phyloP scores from a whole-genome alignment of 2,329 filamentous ascomycete genomes.

The Mariannaea elegans region DNA sequence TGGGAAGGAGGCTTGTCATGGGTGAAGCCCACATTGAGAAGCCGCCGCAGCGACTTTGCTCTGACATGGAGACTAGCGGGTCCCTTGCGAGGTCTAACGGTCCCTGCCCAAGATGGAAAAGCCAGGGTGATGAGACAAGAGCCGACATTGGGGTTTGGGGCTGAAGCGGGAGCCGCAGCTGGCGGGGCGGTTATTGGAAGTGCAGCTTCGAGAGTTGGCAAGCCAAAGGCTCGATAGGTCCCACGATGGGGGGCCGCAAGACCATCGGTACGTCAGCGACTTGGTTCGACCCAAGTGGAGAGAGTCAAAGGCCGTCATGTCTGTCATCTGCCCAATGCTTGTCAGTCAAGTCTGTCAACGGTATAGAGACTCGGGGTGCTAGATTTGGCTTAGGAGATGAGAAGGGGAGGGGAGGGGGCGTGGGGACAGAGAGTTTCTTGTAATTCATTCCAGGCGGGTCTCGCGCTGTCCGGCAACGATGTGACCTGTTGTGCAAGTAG shows the following conservation, averaged over 20 bases:
- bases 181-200: constrained; percentile 28
- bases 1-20: background rate
- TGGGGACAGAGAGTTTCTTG: background rate
- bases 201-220: constrained; percentile 24
- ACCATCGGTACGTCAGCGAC: constrained; percentile 34
- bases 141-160: constrained; percentile 37
- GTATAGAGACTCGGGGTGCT: constrained; percentile 22
- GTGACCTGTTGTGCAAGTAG: constrained; percentile 12
- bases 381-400: constrained; percentile 10
- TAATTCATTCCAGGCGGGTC: background rate
- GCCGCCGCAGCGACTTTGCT: constrained; percentile 34
- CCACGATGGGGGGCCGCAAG: constrained; percentile 33
- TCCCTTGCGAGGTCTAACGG: constrained; percentile 32
- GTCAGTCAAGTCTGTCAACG: constrained; percentile 27
- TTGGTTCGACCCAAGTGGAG: constrained; percentile 32
- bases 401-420: constrained; percentile 1
- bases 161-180: constrained; percentile 37
- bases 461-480: background rate
- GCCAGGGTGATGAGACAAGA: constrained; percentile 40
- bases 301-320: constrained; percentile 29
- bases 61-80: constrained; percentile 35
- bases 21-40: constrained; percentile 25
- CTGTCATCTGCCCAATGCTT: constrained; percentile 32
- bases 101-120: constrained; percentile 37
- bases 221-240: constrained; percentile 27